Evolutionary conservation across 148 eudicot genomes (phyloP).

Genomic region (Spergularia bocconei): DNA sequence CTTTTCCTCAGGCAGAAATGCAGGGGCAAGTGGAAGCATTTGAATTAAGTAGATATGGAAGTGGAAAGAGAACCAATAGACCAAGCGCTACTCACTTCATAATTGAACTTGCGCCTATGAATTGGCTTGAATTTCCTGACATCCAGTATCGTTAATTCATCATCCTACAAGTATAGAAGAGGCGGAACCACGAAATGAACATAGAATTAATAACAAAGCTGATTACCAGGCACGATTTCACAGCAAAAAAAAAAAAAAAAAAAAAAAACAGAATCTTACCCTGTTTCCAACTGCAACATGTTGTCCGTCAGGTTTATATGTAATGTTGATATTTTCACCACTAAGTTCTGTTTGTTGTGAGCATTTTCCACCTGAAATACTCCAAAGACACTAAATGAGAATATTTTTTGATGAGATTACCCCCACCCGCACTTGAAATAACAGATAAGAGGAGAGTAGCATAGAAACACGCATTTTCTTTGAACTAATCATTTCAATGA

Average conservation of each 20-base stretch:
- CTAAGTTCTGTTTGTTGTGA: conserved; percentile 93
- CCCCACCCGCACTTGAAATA: neutral
- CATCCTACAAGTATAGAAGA: conserved; percentile 56
- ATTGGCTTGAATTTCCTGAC: conserved; percentile 91
- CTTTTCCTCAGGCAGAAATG: neutral
- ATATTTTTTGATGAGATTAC: neutral
- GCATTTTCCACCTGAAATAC: conserved; percentile 81
- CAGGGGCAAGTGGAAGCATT: conserved; percentile 2
- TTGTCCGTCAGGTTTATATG: conserved; percentile 91
- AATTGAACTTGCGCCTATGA: conserved; percentile 81
- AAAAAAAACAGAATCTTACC: conserved; percentile 36
- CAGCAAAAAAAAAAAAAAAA: neutral
- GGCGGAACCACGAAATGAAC: neutral
- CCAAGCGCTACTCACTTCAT: conserved; percentile 56
- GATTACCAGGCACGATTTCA: neutral
- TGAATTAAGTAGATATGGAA: neutral
- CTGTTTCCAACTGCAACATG: conserved; percentile 95
- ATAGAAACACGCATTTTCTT: neutral
- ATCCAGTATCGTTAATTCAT: conserved; percentile 91
- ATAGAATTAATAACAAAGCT: conserved; percentile 3
- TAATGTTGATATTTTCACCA: conserved; percentile 94
- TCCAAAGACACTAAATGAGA: conserved; percentile 20
- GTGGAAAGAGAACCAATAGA: neutral
- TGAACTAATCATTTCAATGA: neutral
- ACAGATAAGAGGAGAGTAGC: neutral